Evolutionary conservation across 1,139 yeast species (phyloP), one percentile per base, ranked within the genome.

Genomic region (Kodamaea fungicola): DNA sequence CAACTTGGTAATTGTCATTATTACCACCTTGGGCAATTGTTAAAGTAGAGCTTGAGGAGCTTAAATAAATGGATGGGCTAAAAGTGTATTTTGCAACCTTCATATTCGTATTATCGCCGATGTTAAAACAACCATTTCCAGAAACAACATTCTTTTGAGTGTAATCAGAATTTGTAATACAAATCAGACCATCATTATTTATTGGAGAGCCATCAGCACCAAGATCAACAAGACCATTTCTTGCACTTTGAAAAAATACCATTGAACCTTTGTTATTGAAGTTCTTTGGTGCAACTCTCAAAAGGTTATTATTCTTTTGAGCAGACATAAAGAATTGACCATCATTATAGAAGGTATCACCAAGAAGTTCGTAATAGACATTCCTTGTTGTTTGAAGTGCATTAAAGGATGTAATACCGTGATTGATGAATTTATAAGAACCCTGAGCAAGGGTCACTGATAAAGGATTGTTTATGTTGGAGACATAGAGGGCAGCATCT

Each of bases 261-360:
- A 16, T 16, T 16, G 19, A 16, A 16, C 19, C 19, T 30, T 30
- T 12, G 39, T 63, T 63, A 5, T 39, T 39, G 59, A 61, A 63
- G 10, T 27, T 30, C 22, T 40, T 26, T 9, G 50, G 35, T 10
- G 62, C 59, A 32, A 45, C 50, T 9, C 45, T 50, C 30, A 63
- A 44, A 22, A 56, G 44, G 25, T 68, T 69, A 7, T 32, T 35
- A 39, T 64, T 63, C 10, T 61, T 58, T 31, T 46, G 49, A 22
- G 56, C 57, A 29, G 56, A 61, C 26, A 61, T 47, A 44, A 49
- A 63, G 44, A 63, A 45, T 23, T 50, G 42, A 38, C 68, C 69
- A 34, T 47, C 47, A 38, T 64, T 64, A n/a, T 12, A n/a, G 40
- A 64, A 63, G 12, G 46, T 31, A 6, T 31, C 34, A 12, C 55